Evolutionary conservation across 1,139 yeast species (phyloP).

Genomic region (Zygoascus hellenicus): DNA sequence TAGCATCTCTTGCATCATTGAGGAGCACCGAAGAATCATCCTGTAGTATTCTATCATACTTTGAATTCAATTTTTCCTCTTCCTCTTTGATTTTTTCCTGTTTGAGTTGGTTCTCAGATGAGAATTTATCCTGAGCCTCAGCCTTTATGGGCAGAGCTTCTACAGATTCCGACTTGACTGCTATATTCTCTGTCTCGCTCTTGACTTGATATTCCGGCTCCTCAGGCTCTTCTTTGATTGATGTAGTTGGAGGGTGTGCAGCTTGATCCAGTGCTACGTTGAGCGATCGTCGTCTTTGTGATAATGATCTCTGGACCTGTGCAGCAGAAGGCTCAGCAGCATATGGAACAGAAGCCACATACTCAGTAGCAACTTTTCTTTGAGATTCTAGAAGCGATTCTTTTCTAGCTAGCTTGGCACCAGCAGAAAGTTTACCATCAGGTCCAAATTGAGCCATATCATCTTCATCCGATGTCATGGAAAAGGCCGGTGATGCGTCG

Average conservation of each 20-base stretch:
- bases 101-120: conserved; percentile 9
- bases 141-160: neutral
- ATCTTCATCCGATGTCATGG: conserved; percentile 18
- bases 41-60: conserved; percentile 7
- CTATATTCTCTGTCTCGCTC: conserved; percentile 4
- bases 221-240: conserved; percentile 8
- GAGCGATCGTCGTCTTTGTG: conserved; percentile 28
- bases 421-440: conserved; percentile 9
- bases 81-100: conserved; percentile 12
- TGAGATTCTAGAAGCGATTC: conserved; percentile 33
- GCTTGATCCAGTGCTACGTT: conserved; percentile 24
- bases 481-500: conserved; percentile 17
- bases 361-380: conserved; percentile 28
- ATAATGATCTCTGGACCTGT: conserved; percentile 28
- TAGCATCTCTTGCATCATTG: neutral
- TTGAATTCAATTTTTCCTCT: neutral
- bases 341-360: conserved; percentile 14
- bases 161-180: conserved; percentile 13
- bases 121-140: neutral
- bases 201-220: conserved; percentile 19
- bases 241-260: neutral
- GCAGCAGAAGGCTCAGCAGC: conserved; percentile 19
- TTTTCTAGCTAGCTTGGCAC: conserved; percentile 24
- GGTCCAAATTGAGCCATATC: conserved; percentile 5
- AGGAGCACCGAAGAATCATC: neutral